phyloP scores from a whole-genome alignment of 1,139 yeast genomes.

The Chernovozyma aurita region DNA sequence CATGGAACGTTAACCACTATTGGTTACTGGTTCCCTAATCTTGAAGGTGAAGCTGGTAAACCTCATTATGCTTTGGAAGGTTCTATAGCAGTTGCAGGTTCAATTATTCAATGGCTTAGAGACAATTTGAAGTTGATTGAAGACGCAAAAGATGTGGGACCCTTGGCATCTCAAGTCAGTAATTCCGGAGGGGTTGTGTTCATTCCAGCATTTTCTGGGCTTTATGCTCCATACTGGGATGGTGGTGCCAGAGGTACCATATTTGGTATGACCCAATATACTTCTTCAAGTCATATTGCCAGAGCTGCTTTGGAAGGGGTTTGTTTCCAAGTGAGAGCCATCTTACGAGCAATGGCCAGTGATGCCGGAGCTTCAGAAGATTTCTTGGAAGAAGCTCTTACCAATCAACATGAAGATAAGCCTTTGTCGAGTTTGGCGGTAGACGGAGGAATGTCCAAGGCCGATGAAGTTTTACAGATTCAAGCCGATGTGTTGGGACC shows the following conservation, averaged over 20 bases:
- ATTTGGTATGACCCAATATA: slow-evolving; percentile 87
- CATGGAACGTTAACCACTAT: slow-evolving; percentile 87
- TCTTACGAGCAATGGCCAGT: slow-evolving; percentile 82
- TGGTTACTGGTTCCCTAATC: slow-evolving; percentile 81
- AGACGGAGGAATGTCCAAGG: slow-evolving; percentile 95
- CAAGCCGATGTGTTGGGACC: slow-evolving; percentile 89
- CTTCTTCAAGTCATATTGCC: slow-evolving; percentile 83
- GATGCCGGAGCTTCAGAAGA: slow-evolving; percentile 64
- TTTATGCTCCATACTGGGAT: slow-evolving; percentile 96
- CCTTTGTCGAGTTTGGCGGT: slow-evolving; percentile 65
- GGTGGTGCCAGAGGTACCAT: slow-evolving; percentile 90
- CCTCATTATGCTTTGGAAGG: slow-evolving; percentile 94
- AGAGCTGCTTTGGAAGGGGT: slow-evolving; percentile 95
- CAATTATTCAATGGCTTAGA: slow-evolving; percentile 91
- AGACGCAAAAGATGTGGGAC: slow-evolving; percentile 84
- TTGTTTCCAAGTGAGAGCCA: slow-evolving; percentile 89
- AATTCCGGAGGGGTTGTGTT: slow-evolving; percentile 91
- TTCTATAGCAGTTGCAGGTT: slow-evolving; percentile 94
- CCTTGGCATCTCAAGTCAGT: slow-evolving; percentile 76
- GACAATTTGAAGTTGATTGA: slow-evolving; percentile 83
- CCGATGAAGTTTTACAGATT: slow-evolving; percentile 88
- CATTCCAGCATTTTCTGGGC: slow-evolving; percentile 92
- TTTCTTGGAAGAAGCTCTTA: slow-evolving; percentile 39
- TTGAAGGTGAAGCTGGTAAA: slow-evolving; percentile 45
- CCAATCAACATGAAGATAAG: slow-evolving; percentile 37